Evolutionary conservation across 495 filamentous ascomycete genomes (phyloP).

Genomic region (Daldinia grandis): DNA sequence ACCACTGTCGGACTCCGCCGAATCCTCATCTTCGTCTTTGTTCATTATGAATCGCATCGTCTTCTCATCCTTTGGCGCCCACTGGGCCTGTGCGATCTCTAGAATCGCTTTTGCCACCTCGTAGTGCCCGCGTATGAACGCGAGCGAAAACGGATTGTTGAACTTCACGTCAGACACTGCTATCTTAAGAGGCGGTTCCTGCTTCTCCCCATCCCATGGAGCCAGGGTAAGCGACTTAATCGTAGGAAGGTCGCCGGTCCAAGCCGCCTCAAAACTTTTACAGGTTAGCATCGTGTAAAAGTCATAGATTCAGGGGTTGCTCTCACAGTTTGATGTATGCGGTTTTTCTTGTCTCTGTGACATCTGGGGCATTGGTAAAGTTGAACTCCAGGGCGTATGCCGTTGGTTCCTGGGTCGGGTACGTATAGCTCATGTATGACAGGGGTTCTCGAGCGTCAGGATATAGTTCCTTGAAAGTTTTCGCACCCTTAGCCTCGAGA

Average conservation of each 20-base stretch:
- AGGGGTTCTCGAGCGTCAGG: conserved; percentile 54
- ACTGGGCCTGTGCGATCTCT: conserved; percentile 72
- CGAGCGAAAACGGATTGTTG: conserved; percentile 68
- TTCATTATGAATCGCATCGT: conserved; percentile 60
- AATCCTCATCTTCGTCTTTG: conserved; percentile 42
- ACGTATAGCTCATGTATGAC: not conserved
- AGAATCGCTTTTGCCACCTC: conserved; percentile 69
- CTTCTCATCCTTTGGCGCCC: conserved; percentile 53
- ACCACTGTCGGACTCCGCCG: conserved; percentile 12
- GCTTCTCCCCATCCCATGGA: conserved; percentile 55
- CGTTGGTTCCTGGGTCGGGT: conserved; percentile 8
- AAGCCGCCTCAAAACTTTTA: conserved; percentile 71
- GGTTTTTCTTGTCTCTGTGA: conserved; percentile 60
- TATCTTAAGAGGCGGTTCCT: conserved; percentile 67
- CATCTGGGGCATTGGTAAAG: conserved; percentile 56
- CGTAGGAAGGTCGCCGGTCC: conserved; percentile 68
- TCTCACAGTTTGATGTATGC: conserved; percentile 65
- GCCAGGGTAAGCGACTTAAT: conserved; percentile 60
- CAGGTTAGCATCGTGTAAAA: conserved; percentile 40
- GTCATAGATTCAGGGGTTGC: not conserved
- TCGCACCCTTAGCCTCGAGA: conserved; percentile 66
- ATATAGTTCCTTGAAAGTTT: conserved; percentile 69
- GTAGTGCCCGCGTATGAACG: conserved; percentile 68
- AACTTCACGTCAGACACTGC: conserved; percentile 58
- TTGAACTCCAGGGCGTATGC: conserved; percentile 58